phyloP scores from a whole-genome alignment of 2,329 filamentous ascomycete genomes.

The Talaromyces sp. region DNA sequence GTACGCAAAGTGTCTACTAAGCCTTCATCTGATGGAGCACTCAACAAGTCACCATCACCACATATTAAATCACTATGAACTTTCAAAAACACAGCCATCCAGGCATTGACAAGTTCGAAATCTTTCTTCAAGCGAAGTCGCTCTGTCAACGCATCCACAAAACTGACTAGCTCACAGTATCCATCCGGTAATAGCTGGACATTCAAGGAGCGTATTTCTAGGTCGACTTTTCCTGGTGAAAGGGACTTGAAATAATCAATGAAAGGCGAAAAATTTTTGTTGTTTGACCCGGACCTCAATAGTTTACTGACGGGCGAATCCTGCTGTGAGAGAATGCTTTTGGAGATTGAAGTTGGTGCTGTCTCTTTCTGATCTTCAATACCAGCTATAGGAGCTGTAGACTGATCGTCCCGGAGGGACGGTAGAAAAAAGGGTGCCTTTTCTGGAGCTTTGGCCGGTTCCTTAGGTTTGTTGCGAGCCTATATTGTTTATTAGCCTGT shows the following conservation, averaged over 20 bases:
- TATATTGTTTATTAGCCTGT: slow-evolving; percentile 33
- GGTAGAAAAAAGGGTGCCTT: slow-evolving; percentile 95
- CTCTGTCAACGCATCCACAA: slow-evolving; percentile 73
- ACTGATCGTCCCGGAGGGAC: slow-evolving; percentile 25
- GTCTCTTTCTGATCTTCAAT: slow-evolving; percentile 28
- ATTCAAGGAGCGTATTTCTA: slow-evolving; percentile 79
- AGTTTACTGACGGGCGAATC: slow-evolving; percentile 44
- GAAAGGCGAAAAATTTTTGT: slow-evolving; percentile 61
- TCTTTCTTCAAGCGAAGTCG: slow-evolving; percentile 66
- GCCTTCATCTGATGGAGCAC: slow-evolving; percentile 31
- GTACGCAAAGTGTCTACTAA: slow-evolving; percentile 51
- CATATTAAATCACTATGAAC: slow-evolving; percentile 64
- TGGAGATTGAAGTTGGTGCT: slow-evolving; percentile 63
- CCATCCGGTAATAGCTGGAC: slow-evolving; percentile 33
- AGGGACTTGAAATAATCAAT: slow-evolving; percentile 75
- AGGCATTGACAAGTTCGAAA: slow-evolving; percentile 91
- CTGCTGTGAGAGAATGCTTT: slow-evolving; percentile 39
- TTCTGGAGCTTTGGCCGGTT: slow-evolving; percentile 84
- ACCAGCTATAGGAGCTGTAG: slow-evolving; percentile 16
- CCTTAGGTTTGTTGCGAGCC: slow-evolving; percentile 87
- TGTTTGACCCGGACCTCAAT: slow-evolving; percentile 43
- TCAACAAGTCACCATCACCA: slow-evolving; percentile 41
- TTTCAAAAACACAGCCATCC: slow-evolving; percentile 91
- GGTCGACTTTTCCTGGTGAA: slow-evolving; percentile 76
- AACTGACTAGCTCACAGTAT: slow-evolving; percentile 68